Base-by-base conservation (phyloP, 371 early-diverging fungal genomes). In the Circinella umbellata region DNA sequence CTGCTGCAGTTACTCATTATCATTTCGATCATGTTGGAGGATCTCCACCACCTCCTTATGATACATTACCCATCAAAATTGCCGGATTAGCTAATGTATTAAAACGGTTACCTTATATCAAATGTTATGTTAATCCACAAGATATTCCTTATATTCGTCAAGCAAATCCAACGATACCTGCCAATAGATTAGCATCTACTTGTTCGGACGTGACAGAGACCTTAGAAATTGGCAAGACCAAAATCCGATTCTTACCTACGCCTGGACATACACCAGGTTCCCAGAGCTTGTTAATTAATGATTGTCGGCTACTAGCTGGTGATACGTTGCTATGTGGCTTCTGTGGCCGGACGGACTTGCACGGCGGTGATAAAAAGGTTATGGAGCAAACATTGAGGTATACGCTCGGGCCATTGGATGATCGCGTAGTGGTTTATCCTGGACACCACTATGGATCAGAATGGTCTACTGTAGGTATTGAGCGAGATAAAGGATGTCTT, bases 241-340 rank as follows among this genome's bases (percentile, higher is more conserved):
- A 75, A 6, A 73, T 95, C 35, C 74, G 81, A 55, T 93, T 95
- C 67, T 68, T 95, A 54, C 96, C 95, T 73, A 94, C 94, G 27
- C 95, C 96, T 0, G 97, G 97, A 10, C 97, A 96, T 77, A 93
- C 96, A 36, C 90, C 92, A 3, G 97, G 96, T 4, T 92, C 92
- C 42, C 94, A 95, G 77, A 91, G 93, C 42, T 66, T 96, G 17
- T 64, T 95, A 57, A 84, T 96, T 18, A 94, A 94, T 75, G 82
- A 80, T 20, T 77, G 79, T 59, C 82, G 94, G n/a, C 79, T 96
- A 61, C 78, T 96, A 47, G 88, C 92, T n/a, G 95, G 95, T 1
- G 97, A 96, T 74, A 95, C 95, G 5, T 76, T 96, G 42, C 90
- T 96, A 57, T 89, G 91, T 34, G 89, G 92, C 5, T 76, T 86